phyloP scores from a whole-genome alignment of 305 asterid species.

The Ruellia speciosa region DNA sequence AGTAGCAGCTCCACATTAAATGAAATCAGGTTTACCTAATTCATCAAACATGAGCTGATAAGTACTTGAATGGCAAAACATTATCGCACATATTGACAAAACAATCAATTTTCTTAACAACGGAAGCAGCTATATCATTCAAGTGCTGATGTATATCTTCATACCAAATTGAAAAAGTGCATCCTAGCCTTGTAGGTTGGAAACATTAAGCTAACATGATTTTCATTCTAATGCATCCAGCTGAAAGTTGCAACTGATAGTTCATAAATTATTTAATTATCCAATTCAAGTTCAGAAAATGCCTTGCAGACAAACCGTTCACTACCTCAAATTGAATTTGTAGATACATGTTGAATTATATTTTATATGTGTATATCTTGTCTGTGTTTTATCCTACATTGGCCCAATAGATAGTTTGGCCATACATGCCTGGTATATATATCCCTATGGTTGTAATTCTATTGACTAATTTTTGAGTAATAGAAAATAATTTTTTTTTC shows the following conservation, averaged over 20 bases:
- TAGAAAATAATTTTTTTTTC: too few species aligned
- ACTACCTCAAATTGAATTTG: not conserved
- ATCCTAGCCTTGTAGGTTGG: slow-evolving; percentile 3
- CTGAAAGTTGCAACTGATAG: too few species aligned
- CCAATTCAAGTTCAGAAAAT: too few species aligned
- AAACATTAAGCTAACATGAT: not conserved
- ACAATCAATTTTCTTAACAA: not conserved
- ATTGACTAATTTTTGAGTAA: too few species aligned
- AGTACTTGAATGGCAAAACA: not conserved
- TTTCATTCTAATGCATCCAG: too few species aligned
- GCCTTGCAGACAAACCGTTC: too few species aligned
- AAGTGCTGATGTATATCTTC: slow-evolving; percentile 7
- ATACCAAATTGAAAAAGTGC: not conserved
- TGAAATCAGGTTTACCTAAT: not conserved
- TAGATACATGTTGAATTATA: not conserved
- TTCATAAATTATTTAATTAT: too few species aligned
- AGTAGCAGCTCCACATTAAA: slow-evolving; percentile 3
- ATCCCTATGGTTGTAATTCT: too few species aligned
- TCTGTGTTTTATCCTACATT: too few species aligned
- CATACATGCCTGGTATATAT: too few species aligned
- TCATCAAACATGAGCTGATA: not conserved
- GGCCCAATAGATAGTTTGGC: too few species aligned
- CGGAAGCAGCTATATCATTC: slow-evolving; percentile 3
- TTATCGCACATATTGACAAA: slow-evolving; percentile 9
- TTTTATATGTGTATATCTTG: slow-evolving; percentile 11